Base-by-base conservation (phyloP, 2,329 filamentous ascomycete genomes). In the Penicillium sp. region DNA sequence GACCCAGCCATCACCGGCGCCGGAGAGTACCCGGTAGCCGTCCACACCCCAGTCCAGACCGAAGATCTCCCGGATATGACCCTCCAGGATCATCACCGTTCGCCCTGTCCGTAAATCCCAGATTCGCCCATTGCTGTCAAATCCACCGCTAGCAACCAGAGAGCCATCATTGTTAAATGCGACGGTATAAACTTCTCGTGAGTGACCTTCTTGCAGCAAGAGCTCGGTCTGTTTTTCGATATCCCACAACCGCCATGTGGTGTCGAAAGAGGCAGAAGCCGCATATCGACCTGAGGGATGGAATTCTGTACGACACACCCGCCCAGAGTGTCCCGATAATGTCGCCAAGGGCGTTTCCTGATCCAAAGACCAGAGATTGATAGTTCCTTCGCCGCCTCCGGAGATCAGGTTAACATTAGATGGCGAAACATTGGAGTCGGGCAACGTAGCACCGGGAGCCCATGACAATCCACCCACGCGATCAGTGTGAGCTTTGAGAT, bases 161-260 rank as follows among this genome's bases (percentile, higher is more conserved):
- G 92, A 96, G 1, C 94, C 94, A 68, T 99, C 94, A 0, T 83
- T 83, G 70, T 96, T 96, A 78, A 97, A 97, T 67, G 86, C 86
- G 48, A 97, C 83, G 0, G 92, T 84, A 67, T 94, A 97, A 11
- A 97, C 94, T 57, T 95, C 94, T 51, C 93, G 86, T 9, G 92
- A 95, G 72, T 99, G 94, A 1, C 94, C 94, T 75, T 97, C 93
- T 72, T 99, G 94, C 1, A 95, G 80, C 1, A 96, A 80, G 1
- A 97, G 76, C 68, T 97, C 92, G 2, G 87, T 87, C 0, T 86
- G 90, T 0, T 88, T 94, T 62, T 90, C 87, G 0, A 97, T 85
- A 70, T 97, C 93, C 93, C 94, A 99, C 32, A 99, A 79, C 42
- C 93, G 86, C 94, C 94, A 99, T 0, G 94, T 96, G 2, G 92